A percentile compares a stretch with the other conserved stretches of the same genome.
phyloP scores from a whole-genome alignment of 2,329 filamentous ascomycete genomes.

The Pyrenophora graminea region DNA sequence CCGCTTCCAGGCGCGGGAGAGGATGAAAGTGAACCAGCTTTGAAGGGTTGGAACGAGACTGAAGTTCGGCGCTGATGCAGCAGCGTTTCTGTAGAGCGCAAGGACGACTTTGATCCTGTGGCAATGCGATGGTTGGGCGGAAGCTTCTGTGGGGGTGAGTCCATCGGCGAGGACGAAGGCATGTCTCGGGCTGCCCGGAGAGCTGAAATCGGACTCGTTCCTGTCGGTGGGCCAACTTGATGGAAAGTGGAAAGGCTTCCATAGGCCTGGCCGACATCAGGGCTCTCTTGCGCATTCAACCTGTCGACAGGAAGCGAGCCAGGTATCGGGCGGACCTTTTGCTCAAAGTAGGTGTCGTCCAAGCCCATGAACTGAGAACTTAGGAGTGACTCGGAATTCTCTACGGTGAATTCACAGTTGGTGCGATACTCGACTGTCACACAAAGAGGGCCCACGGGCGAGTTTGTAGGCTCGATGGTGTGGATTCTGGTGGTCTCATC shows the following conservation, averaged over 20 bases:
- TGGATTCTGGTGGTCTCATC: conserved; percentile 69
- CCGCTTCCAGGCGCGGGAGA: conserved; percentile 68
- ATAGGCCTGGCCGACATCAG: conserved; percentile 77
- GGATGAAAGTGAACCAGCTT: conserved; percentile 90
- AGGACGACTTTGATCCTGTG: conserved; percentile 55
- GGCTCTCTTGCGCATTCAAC: conserved; percentile 52
- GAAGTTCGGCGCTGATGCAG: conserved; percentile 71
- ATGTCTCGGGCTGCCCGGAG: conserved; percentile 70
- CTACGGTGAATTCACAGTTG: conserved; percentile 87
- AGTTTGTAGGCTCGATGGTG: conserved; percentile 80
- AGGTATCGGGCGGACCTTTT: conserved; percentile 67
- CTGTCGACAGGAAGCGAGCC: conserved; percentile 75
- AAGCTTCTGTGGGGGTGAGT: conserved; percentile 56
- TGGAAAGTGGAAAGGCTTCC: conserved; percentile 90
- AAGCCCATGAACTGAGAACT: conserved; percentile 93
- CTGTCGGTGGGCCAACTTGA: conserved; percentile 71
- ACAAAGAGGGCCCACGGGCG: conserved; percentile 81
- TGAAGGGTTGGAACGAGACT: conserved; percentile 93
- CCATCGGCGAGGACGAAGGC: conserved; percentile 55
- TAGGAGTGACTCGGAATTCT: conserved; percentile 85
- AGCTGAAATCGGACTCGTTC: conserved; percentile 84
- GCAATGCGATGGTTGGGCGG: conserved; percentile 51
- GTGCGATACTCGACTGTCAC: conserved; percentile 83
- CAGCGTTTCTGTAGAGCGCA: conserved; percentile 56
- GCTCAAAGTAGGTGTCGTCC: conserved; percentile 84